Evolutionary conservation across 2,329 filamentous ascomycete genomes (phyloP).

Genomic region (Claviceps sp.): DNA sequence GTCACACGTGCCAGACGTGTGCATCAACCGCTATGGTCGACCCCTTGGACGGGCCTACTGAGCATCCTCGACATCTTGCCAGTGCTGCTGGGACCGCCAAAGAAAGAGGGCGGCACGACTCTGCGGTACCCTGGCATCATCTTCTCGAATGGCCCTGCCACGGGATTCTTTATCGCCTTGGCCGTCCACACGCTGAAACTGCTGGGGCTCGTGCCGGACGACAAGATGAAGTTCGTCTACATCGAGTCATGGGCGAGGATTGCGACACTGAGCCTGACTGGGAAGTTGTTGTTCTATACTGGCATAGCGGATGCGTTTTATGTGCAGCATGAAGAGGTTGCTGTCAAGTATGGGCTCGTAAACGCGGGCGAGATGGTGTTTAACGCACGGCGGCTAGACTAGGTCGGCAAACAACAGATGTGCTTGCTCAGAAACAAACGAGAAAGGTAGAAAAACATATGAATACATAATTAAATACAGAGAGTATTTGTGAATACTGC

Average conservation of each 20-base stretch:
- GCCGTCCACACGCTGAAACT: conserved; percentile 36
- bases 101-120: conserved; percentile 10
- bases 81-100: conserved; percentile 32
- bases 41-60: conserved; percentile 52
- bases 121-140: conserved; percentile 56
- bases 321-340: conserved; percentile 65
- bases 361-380: conserved; percentile 28
- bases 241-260: conserved; percentile 90
- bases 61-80: conserved; percentile 51
- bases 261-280: conserved; percentile 69
- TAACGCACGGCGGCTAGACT: conserved; percentile 17
- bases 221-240: conserved; percentile 63
- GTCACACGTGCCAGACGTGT: conserved; percentile 69
- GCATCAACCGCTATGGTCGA: conserved; percentile 65
- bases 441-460: neutral
- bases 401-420: conserved; percentile 5
- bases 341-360: conserved; percentile 27
- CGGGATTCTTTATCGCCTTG: conserved; percentile 60
- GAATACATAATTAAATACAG: neutral
- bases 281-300: conserved; percentile 53
- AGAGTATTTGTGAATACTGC: neutral
- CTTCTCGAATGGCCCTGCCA: conserved; percentile 79
- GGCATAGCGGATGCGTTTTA: conserved; percentile 63
- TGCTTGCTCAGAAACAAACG: neutral
- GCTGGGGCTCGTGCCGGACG: conserved; percentile 27